phyloP scores from a whole-genome alignment of 176 grass and related monocot species.

The Triticum timopheevii region DNA sequence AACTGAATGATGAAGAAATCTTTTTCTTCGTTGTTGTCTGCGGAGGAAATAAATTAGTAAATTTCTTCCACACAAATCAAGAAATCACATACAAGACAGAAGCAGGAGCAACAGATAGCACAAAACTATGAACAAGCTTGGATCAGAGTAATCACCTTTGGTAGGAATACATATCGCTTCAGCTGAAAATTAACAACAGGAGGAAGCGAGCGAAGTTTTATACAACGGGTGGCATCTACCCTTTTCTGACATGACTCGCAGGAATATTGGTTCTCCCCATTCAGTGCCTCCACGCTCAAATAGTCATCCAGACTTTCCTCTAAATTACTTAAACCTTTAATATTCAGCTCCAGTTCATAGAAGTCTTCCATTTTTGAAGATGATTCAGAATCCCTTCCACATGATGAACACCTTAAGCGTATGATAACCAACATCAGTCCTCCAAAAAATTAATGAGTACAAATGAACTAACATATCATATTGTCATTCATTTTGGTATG shows the following conservation, averaged over 20 bases:
- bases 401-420: conserved; percentile 80
- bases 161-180: conserved; percentile 91
- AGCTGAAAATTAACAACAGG: conserved; percentile 92
- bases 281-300: conserved; percentile 75
- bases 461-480: conserved; percentile 13
- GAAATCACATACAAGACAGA: conserved; percentile 7
- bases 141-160: conserved; percentile 61
- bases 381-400: conserved; percentile 88
- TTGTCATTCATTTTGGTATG: background rate
- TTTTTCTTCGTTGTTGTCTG: conserved; percentile 99
- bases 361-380: conserved; percentile 99
- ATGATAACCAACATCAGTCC: conserved; percentile 26
- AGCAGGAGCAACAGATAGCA: background rate
- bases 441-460: conserved; percentile 17
- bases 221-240: conserved; percentile 88
- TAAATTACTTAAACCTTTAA: conserved; percentile 89
- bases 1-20: conserved; percentile 94
- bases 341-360: conserved; percentile 97
- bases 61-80: conserved; percentile 17
- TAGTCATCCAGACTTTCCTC: conserved; percentile 95
- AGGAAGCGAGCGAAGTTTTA: conserved; percentile 88
- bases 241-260: conserved; percentile 80
- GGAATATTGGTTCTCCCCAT: conserved; percentile 95
- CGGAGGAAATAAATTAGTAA: conserved; percentile 21
- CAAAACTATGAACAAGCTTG: background rate